Conservation (phyloP, 225 moss, liverwort and hornwort species). For the Physcomitrium patens region DNA sequence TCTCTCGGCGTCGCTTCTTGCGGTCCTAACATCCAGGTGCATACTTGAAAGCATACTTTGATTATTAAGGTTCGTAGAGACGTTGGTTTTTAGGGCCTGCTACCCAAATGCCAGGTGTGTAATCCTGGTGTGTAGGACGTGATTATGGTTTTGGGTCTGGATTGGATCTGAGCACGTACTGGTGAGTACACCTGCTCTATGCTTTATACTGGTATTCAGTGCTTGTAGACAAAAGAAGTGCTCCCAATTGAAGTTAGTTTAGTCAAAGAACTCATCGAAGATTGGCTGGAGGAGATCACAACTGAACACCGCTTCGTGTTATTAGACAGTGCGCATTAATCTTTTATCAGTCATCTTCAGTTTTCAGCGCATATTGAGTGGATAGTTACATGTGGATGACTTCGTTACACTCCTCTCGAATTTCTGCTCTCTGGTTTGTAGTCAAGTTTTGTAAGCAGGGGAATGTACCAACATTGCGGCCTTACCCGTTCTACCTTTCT, state of each 20-base stretch:
- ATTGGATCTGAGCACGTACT: background rate
- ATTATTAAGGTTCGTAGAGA: background rate
- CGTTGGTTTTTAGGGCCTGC: background rate
- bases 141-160: background rate
- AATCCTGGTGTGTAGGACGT: background rate
- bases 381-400: too few species aligned
- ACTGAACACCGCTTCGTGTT: too few species aligned
- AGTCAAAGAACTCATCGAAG: too few species aligned
- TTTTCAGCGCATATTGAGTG: too few species aligned
- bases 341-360: too few species aligned
- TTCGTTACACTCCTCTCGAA: too few species aligned
- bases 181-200: background rate
- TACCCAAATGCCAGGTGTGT: background rate
- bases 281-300: too few species aligned
- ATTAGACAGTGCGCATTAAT: too few species aligned
- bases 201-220: background rate
- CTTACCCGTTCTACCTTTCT: background rate
- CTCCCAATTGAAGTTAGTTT: background rate
- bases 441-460: too few species aligned
- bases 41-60: background rate
- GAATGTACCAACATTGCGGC: too few species aligned
- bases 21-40: conserved; percentile 45
- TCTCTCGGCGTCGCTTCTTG: conserved; percentile 48
- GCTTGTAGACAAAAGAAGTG: background rate
- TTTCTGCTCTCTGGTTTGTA: too few species aligned